Conservation (phyloP, 2,329 filamentous ascomycete species). For the Stagonosporopsis rhizophila region DNA sequence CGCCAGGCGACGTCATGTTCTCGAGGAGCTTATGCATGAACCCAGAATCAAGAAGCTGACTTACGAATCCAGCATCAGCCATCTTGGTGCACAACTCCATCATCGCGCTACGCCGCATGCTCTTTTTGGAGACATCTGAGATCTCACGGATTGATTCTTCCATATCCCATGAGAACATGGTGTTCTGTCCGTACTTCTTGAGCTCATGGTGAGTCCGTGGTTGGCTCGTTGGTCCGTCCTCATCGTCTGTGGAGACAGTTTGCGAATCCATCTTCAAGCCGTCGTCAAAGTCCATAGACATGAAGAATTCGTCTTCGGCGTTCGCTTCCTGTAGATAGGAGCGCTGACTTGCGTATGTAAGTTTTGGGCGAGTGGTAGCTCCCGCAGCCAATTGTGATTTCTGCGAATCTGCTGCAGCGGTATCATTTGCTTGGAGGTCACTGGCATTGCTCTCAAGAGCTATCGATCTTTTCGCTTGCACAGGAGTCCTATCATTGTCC, state of each 20-base stretch:
- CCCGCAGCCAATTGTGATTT: slow-evolving; percentile 32
- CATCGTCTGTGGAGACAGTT: slow-evolving; percentile 53
- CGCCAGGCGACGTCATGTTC: slow-evolving; percentile 58
- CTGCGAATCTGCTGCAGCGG: slow-evolving; percentile 33
- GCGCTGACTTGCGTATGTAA: slow-evolving; percentile 67
- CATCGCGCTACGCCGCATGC: slow-evolving; percentile 59
- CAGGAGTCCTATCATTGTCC: background rate
- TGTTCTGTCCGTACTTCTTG: slow-evolving; percentile 64
- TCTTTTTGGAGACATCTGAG: slow-evolving; percentile 53
- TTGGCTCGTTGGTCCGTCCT: slow-evolving; percentile 46
- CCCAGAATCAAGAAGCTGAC: slow-evolving; percentile 76
- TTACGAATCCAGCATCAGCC: slow-evolving; percentile 66
- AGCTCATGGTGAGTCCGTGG: slow-evolving; percentile 69
- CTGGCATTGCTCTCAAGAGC: slow-evolving; percentile 5
- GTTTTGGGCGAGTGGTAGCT: slow-evolving; percentile 47
- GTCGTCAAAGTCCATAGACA: slow-evolving; percentile 45
- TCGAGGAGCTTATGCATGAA: slow-evolving; percentile 73
- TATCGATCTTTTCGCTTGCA: background rate
- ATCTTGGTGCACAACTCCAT: slow-evolving; percentile 64
- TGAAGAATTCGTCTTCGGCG: slow-evolving; percentile 49
- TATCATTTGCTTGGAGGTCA: slow-evolving; percentile 31
- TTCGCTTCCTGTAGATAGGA: slow-evolving; percentile 65
- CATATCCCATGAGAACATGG: slow-evolving; percentile 63
- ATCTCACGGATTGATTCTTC: slow-evolving; percentile 67
- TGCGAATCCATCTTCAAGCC: slow-evolving; percentile 27